Evolutionary conservation across 1,139 yeast species (phyloP).

Genomic region (Wickerhamiella pararugosa): DNA sequence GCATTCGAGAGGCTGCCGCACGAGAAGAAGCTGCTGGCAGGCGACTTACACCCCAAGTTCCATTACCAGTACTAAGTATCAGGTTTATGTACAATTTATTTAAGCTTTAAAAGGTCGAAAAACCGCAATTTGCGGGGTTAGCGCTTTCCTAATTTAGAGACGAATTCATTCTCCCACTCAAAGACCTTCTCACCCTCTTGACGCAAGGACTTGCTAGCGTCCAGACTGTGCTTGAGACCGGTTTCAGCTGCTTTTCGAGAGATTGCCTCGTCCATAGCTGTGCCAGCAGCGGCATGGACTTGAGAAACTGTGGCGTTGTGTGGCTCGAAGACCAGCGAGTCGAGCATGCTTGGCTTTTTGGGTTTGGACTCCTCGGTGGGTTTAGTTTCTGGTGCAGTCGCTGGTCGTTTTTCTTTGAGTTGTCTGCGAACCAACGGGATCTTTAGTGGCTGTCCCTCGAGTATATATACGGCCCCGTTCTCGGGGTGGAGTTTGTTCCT

Average conservation of each 20-base stretch:
- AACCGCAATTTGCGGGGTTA: not conserved
- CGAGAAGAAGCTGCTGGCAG: constrained; percentile 35
- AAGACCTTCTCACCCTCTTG: not conserved
- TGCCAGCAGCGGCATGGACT: no score
- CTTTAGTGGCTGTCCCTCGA: constrained; percentile 38
- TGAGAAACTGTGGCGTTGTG: no score
- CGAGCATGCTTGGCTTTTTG: no score
- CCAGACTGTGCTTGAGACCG: no score
- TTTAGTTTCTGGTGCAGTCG: no score
- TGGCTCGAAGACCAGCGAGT: no score
- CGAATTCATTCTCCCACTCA: constrained; percentile 7
- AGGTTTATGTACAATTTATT: not conserved
- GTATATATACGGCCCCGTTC: constrained; percentile 59
- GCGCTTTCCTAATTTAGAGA: not conserved
- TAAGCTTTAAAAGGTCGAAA: not conserved
- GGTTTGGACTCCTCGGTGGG: no score
- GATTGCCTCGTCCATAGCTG: no score
- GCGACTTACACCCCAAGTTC: constrained; percentile 55
- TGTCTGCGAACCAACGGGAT: constrained; percentile 33
- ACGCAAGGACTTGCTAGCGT: no score
- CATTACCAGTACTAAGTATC: constrained; percentile 28
- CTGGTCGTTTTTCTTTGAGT: no score
- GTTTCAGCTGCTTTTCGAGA: no score
- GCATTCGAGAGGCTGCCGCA: constrained; percentile 28
- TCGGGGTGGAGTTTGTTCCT: constrained; percentile 55